A percentile compares a stretch with the other conserved stretches of the same genome.
phyloP scores from a whole-genome alignment of 306 rosid genomes.

The Arachis hypogaea region DNA sequence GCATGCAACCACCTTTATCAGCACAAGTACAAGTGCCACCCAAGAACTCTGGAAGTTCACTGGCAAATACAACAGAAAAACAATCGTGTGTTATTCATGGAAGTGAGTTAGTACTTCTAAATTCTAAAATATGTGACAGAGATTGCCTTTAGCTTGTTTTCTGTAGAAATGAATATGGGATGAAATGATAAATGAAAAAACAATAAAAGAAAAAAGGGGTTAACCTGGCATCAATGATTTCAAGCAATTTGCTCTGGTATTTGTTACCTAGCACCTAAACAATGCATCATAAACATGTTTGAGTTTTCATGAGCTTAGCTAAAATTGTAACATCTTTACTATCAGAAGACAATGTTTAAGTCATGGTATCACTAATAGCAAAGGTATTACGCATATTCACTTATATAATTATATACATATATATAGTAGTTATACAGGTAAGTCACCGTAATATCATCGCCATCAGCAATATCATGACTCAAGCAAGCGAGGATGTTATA shows the following conservation, averaged over 20 bases:
- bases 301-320: conserved; percentile 23
- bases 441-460: too few relatives aligned
- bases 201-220: neutral
- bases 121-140: conserved; percentile 14
- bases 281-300: conserved; percentile 30
- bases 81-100: conserved; percentile 4
- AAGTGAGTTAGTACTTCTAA: neutral
- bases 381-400: too few relatives aligned
- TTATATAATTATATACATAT: too few relatives aligned
- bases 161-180: neutral
- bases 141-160: conserved; percentile 4
- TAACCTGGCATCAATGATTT: conserved; percentile 89
- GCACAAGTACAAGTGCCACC: conserved; percentile 95
- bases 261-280: conserved; percentile 92
- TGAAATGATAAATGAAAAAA: conserved; percentile 11
- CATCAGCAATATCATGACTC: too few relatives aligned
- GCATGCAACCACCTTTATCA: conserved; percentile 95
- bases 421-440: too few relatives aligned
- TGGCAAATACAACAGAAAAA: conserved; percentile 40
- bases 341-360: too few relatives aligned
- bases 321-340: neutral
- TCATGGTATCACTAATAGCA: too few relatives aligned
- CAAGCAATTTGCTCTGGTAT: conserved; percentile 95
- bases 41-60: conserved; percentile 92
- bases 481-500: too few relatives aligned